A percentile compares a stretch with the other conserved stretches of the same genome.
phyloP scores from a whole-genome alignment of 805 yeast species.

The Alloascoidea africana region DNA sequence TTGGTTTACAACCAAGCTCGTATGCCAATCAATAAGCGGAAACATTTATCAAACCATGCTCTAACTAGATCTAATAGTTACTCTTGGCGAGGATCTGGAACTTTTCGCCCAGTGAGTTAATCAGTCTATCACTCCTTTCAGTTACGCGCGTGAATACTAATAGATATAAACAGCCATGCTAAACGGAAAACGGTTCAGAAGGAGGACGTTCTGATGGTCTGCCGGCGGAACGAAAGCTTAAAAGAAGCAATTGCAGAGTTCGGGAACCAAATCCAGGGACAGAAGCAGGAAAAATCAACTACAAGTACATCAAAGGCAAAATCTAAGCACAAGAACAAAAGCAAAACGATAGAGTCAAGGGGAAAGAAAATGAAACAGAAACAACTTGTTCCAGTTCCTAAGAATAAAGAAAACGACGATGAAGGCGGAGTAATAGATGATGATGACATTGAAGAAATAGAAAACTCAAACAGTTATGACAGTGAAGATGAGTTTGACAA shows the following conservation, averaged over 20 bases:
- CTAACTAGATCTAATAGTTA: slow-evolving; percentile 8
- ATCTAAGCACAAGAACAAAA: too few relatives aligned
- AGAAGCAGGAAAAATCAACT: too few relatives aligned
- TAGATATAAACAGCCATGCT: slow-evolving; percentile 12
- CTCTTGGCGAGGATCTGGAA: slow-evolving; percentile 15
- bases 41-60: too few relatives aligned
- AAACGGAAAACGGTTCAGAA: slow-evolving; percentile 12
- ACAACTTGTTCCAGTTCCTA: too few relatives aligned
- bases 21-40: slow-evolving; percentile 6
- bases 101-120: slow-evolving; percentile 14
- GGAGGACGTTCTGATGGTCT: slow-evolving; percentile 16
- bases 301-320: too few relatives aligned
- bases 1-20: slow-evolving; percentile 16
- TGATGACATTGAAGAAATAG: too few relatives aligned
- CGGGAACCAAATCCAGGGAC: neutral
- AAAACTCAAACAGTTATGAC: too few relatives aligned
- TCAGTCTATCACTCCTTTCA: neutral
- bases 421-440: too few relatives aligned
- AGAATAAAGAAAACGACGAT: too few relatives aligned
- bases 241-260: slow-evolving; percentile 11
- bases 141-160: neutral
- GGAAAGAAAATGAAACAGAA: too few relatives aligned
- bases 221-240: slow-evolving; percentile 16
- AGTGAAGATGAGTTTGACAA: too few relatives aligned
- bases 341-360: too few relatives aligned